phyloP scores from a whole-genome alignment of 805 yeast species.

The Saturnispora serradocipensis region DNA sequence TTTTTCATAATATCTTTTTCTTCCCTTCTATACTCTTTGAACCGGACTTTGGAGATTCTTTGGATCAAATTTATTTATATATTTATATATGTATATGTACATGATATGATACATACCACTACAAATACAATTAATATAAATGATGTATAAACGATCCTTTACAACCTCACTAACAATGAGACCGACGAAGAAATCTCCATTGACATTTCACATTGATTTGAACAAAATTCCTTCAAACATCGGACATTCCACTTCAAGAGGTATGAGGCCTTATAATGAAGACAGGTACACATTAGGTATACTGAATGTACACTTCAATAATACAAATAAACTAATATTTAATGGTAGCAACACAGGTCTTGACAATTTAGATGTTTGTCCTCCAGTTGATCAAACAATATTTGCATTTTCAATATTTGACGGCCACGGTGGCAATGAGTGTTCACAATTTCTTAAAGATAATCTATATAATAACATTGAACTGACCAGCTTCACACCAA shows the following conservation, averaged over 20 bases:
- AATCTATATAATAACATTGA: slow-evolving; percentile 50
- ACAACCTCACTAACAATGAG: slow-evolving; percentile 1
- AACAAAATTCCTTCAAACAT: slow-evolving; percentile 60
- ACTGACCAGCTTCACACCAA: slow-evolving; percentile 28
- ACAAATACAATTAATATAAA: no score
- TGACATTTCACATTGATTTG: slow-evolving; percentile 43
- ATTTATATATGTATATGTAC: no score
- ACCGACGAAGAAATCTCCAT: slow-evolving; percentile 11
- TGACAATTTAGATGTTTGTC: slow-evolving; percentile 9
- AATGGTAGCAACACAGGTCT: slow-evolving; percentile 6
- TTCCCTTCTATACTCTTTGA: background rate
- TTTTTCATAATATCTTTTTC: background rate
- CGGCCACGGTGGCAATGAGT: slow-evolving; percentile 88
- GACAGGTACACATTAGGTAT: slow-evolving; percentile 61
- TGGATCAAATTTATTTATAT: no score
- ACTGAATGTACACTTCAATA: slow-evolving; percentile 20
- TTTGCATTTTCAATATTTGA: slow-evolving; percentile 77
- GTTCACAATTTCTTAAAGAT: slow-evolving; percentile 50
- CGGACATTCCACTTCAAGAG: slow-evolving; percentile 74
- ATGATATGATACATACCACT: background rate
- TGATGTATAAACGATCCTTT: background rate
- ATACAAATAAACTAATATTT: slow-evolving; percentile 5
- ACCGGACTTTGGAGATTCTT: background rate
- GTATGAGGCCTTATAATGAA: slow-evolving; percentile 71
- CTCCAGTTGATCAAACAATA: slow-evolving; percentile 25